phyloP scores from a whole-genome alignment of 768 basidiomycete species.

The Leccinellum rugosiceps region DNA sequence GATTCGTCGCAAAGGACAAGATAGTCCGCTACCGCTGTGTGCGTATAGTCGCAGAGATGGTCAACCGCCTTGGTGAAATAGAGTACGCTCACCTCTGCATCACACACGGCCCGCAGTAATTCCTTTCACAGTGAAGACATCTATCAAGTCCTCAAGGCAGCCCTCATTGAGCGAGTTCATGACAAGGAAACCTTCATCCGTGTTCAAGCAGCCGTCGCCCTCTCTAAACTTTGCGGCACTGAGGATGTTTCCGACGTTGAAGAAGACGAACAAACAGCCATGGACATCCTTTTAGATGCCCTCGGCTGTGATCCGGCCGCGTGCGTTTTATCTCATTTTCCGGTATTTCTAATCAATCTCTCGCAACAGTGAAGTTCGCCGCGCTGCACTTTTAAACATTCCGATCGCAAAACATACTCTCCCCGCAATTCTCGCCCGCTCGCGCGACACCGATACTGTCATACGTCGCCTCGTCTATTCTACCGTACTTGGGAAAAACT shows the following conservation, averaged over 20 bases:
- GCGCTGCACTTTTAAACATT: constrained; percentile 70
- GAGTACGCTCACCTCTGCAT: constrained; percentile 52
- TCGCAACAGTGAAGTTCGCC: constrained; percentile 75
- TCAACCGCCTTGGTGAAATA: constrained; percentile 76
- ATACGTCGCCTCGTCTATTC: constrained; percentile 75
- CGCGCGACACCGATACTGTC: constrained; percentile 72
- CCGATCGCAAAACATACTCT: constrained; percentile 55
- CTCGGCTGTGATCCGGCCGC: constrained; percentile 71
- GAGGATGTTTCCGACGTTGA: constrained; percentile 62
- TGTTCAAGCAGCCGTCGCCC: constrained; percentile 73
- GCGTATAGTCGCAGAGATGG: constrained; percentile 75
- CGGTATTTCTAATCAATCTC: not conserved
- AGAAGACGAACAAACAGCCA: constrained; percentile 41
- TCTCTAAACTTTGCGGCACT: constrained; percentile 70
- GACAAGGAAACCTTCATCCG: constrained; percentile 82
- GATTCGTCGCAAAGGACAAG: constrained; percentile 87
- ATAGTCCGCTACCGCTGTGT: constrained; percentile 76
- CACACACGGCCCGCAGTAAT: not conserved
- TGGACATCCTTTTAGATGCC: constrained; percentile 62
- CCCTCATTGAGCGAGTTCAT: constrained; percentile 65
- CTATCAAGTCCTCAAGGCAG: constrained; percentile 56
- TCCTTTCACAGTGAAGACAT: constrained; percentile 61
- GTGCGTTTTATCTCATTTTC: constrained; percentile 43
- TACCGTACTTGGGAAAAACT: constrained; percentile 48
- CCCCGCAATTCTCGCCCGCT: constrained; percentile 65